phyloP scores from a whole-genome alignment of 306 rosid genomes.

The Medicago arabica region DNA sequence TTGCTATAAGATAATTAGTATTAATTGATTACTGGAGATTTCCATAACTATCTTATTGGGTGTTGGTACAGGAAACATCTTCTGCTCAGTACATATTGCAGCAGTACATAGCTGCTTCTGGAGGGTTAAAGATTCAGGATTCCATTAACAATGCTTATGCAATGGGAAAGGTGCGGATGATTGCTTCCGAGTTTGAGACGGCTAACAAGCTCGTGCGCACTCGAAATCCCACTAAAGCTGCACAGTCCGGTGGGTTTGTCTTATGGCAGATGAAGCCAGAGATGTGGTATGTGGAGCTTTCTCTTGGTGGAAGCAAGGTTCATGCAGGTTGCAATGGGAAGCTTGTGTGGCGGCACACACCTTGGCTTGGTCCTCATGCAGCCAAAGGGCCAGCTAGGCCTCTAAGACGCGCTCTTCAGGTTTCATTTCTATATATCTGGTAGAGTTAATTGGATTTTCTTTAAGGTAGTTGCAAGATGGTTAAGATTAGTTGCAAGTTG shows the following conservation, averaged over 20 bases:
- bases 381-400: slow-evolving; percentile 98
- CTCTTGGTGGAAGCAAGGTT: slow-evolving; percentile 96
- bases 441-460: not conserved
- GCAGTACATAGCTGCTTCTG: slow-evolving; percentile 94
- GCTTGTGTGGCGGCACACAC: slow-evolving; percentile 98
- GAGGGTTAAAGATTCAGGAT: slow-evolving; percentile 90
- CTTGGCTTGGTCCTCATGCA: slow-evolving; percentile 97
- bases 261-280: slow-evolving; percentile 99
- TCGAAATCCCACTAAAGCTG: slow-evolving; percentile 75
- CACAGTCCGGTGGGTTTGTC: slow-evolving; percentile 93
- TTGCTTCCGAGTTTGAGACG: slow-evolving; percentile 92
- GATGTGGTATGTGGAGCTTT: slow-evolving; percentile 99
- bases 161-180: slow-evolving; percentile 95
- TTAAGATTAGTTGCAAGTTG: not conserved
- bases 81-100: slow-evolving; percentile 97
- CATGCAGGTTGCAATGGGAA: slow-evolving; percentile 97
- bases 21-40: not conserved
- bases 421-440: slow-evolving; percentile 15
- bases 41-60: not conserved
- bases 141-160: slow-evolving; percentile 85
- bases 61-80: slow-evolving; percentile 75
- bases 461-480: not conserved
- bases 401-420: slow-evolving; percentile 94
- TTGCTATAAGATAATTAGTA: not conserved
- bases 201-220: slow-evolving; percentile 75